phyloP scores from a whole-genome alignment of 306 rosid species.

The Medicago ruthenica region DNA sequence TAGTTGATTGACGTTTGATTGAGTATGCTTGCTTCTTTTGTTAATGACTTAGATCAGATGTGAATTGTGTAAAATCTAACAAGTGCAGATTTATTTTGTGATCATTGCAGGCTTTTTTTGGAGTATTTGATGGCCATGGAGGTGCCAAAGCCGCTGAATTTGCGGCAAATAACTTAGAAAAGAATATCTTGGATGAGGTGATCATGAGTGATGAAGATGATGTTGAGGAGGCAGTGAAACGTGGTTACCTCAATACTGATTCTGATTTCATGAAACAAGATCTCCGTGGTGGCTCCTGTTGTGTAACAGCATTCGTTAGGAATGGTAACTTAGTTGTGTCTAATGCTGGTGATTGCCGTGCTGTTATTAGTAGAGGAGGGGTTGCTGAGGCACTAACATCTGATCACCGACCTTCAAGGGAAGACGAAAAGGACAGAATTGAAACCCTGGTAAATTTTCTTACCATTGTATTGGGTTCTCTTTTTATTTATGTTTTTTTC shows the following conservation, averaged over 20 bases:
- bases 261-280: slow-evolving; percentile 79
- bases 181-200: slow-evolving; percentile 71
- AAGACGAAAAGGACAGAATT: slow-evolving; percentile 80
- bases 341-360: slow-evolving; percentile 94
- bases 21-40: background rate
- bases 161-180: slow-evolving; percentile 75
- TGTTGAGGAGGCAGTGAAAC: slow-evolving; percentile 74
- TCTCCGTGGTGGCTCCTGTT: slow-evolving; percentile 80
- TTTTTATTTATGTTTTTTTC: background rate
- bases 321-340: slow-evolving; percentile 80
- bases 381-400: slow-evolving; percentile 83
- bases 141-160: slow-evolving; percentile 89
- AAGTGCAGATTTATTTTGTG: background rate
- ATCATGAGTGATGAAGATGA: slow-evolving; percentile 51
- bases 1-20: background rate
- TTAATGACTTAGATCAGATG: background rate
- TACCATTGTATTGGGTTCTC: slow-evolving; percentile 4
- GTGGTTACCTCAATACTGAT: slow-evolving; percentile 83
- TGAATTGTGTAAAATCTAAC: slow-evolving; percentile 38
- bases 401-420: slow-evolving; percentile 87
- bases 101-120: slow-evolving; percentile 83
- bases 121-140: slow-evolving; percentile 94
- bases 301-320: slow-evolving; percentile 79
- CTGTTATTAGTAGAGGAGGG: slow-evolving; percentile 85
- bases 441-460: slow-evolving; percentile 62